Evolutionary conservation across 257 asterid species (phyloP), one percentile per base, ranked within the genome.

Genomic region (Penstemon davidsonii): DNA sequence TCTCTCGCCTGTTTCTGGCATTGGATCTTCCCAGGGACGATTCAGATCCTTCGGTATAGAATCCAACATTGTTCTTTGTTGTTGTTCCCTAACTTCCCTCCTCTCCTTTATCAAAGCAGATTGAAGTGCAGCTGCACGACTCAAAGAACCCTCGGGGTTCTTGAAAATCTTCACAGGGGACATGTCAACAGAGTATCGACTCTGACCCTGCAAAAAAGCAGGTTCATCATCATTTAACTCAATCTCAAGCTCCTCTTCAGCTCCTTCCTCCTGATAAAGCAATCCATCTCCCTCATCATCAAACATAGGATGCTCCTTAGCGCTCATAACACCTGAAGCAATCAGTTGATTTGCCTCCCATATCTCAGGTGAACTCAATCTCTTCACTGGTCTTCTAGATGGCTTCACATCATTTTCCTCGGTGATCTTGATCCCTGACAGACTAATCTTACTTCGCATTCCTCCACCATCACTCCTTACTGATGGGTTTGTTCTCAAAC

Each of bases 1-100:
- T 87, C 98, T 86, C 87, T 90, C 98, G 40, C 98, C 98, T 1
- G 95, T 82, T 82, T 92, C 98, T 1, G 98, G 98, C 97, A 92
- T 92, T 62, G 98, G 98, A 73, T 92, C 98, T 85, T 92, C 98
- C 98, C 98, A 92, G 3, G 98, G 98, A 45, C 95, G 82, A 68
- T 92, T 92, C 79, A 92, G 78, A 90, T 92, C 98, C 85, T 92
- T 92, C 6, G 98, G 98, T 71, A 92, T 92, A 51, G 98, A 92
- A 79, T 92, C 98, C 75, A 92, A 77, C 98, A 88, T 92, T 11
- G 93, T 85, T 64, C 98, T 76, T 67, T 92, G 98, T 61, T 92
- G 95, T 57, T 92, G 97, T 49, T 90, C 98, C 69, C 97, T 75
- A n/a, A 92, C 97, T 80, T 92, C 98, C 73, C 97, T 85, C 79